A percentile compares a stretch with the other conserved stretches of the same genome.
Conservation (phyloP, 2,329 filamentous ascomycete species). For the Biscogniauxia marginata region DNA sequence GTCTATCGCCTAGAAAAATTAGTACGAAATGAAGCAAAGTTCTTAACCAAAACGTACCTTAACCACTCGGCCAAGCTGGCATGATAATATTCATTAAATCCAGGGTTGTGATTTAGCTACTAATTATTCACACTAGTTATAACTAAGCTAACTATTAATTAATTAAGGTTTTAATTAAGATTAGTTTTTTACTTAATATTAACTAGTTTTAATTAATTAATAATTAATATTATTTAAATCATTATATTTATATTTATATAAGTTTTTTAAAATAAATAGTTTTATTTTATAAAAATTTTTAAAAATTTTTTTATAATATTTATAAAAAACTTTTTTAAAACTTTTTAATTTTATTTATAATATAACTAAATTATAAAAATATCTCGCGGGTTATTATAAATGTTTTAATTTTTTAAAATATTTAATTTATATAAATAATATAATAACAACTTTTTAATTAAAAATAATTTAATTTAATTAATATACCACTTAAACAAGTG, state of each 20-base stretch:
- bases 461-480: too few species aligned
- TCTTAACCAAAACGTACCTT: not conserved
- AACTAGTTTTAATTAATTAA: not conserved
- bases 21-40: not conserved
- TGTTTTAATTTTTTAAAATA: not conserved
- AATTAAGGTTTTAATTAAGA: too few species aligned
- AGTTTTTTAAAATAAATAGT: not conserved
- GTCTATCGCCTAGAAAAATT: not conserved
- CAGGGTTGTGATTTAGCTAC: too few species aligned
- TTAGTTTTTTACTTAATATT: too few species aligned
- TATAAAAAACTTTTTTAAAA: too few species aligned
- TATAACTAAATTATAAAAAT: too few species aligned
- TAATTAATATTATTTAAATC: not conserved
- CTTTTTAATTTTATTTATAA: too few species aligned
- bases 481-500: too few species aligned
- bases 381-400: too few species aligned
- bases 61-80: not conserved
- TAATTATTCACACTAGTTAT: too few species aligned
- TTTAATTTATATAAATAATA: not conserved
- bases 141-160: too few species aligned
- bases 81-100: not conserved
- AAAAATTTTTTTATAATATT: not conserved
- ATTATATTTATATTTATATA: not conserved
- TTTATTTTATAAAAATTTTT: not conserved
- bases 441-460: too few species aligned